Evolutionary conservation across 2,329 filamentous ascomycete genomes (phyloP).

Genomic region (Cladosporium sphaerospermum): DNA sequence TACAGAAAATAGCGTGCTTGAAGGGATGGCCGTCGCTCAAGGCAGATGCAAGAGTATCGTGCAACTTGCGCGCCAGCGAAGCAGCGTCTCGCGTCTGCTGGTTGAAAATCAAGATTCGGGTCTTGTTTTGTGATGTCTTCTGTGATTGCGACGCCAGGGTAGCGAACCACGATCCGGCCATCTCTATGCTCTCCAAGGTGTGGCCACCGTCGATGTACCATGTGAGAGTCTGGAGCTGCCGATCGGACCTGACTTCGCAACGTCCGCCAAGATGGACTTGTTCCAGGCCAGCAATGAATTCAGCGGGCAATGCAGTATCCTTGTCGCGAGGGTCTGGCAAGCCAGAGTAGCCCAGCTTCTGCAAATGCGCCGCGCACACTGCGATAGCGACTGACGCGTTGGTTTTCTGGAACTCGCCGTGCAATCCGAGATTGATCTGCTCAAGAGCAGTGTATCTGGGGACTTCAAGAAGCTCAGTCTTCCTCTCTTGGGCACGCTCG

Average conservation of each 20-base stretch:
- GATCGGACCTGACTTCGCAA: conserved; percentile 61
- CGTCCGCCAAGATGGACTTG: conserved; percentile 66
- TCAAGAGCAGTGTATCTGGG: conserved; percentile 43
- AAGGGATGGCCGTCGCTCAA: conserved; percentile 48
- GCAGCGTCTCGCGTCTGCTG: conserved; percentile 78
- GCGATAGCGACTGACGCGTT: conserved; percentile 58
- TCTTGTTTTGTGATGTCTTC: conserved; percentile 24
- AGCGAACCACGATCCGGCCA: conserved; percentile 73
- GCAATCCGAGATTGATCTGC: conserved; percentile 50
- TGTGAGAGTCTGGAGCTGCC: conserved; percentile 44
- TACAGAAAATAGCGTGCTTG: conserved; percentile 70
- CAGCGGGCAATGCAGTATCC: conserved; percentile 47
- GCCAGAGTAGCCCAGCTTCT: conserved; percentile 35
- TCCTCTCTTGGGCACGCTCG: conserved; percentile 49
- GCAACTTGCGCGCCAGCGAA: conserved; percentile 57
- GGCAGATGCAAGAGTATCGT: conserved; percentile 48
- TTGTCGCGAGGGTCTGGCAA: conserved; percentile 36
- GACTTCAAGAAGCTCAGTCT: conserved; percentile 44
- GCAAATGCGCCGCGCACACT: conserved; percentile 54
- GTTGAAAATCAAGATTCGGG: conserved; percentile 75
- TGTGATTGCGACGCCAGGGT: conserved; percentile 19
- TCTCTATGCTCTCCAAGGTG: conserved; percentile 73
- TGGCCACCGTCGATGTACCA: conserved; percentile 90
- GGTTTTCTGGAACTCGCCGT: conserved; percentile 56
- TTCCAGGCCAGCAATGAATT: conserved; percentile 60